A percentile compares a stretch with the other conserved stretches of the same genome.
phyloP scores from a whole-genome alignment of 2,329 filamentous ascomycete genomes.

The Pseudogymnoascus sp. region DNA sequence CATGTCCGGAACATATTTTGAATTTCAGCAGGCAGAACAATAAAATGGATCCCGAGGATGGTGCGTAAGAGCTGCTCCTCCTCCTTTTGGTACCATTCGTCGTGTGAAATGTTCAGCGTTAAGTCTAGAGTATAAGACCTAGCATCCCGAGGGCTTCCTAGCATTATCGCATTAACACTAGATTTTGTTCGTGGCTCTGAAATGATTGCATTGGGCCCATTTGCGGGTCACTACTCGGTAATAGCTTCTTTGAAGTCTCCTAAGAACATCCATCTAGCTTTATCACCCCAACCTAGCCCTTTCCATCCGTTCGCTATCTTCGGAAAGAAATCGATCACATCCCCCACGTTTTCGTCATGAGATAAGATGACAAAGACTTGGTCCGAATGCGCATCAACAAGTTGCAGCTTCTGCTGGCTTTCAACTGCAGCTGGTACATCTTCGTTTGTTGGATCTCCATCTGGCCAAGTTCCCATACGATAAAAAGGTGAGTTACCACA shows the following conservation, averaged over 20 bases:
- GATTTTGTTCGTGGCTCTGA: background rate
- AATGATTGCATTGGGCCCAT: background rate
- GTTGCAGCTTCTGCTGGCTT: background rate
- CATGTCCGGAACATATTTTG: background rate
- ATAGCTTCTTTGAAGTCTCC: slow-evolving; percentile 40
- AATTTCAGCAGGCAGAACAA: background rate
- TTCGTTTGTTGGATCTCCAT: background rate
- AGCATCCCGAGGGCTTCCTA: background rate
- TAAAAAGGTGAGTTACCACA: slow-evolving; percentile 22
- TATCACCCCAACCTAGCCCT: slow-evolving; percentile 37
- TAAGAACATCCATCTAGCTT: slow-evolving; percentile 42
- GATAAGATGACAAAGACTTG: slow-evolving; percentile 39
- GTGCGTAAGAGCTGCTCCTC: background rate
- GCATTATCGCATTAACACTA: background rate
- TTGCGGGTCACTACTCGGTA: slow-evolving; percentile 7
- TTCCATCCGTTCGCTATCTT: slow-evolving; percentile 38
- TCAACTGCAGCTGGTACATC: background rate
- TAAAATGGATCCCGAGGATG: background rate
- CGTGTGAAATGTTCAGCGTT: background rate
- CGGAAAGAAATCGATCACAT: slow-evolving; percentile 42
- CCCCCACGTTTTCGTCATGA: slow-evolving; percentile 37
- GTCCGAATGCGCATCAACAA: slow-evolving; percentile 17
- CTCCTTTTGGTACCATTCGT: background rate
- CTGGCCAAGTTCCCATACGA: slow-evolving; percentile 14
- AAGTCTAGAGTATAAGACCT: background rate